phyloP scores from a whole-genome alignment of 2,329 filamentous ascomycete species.

The Myriosclerotinia curreyana region DNA sequence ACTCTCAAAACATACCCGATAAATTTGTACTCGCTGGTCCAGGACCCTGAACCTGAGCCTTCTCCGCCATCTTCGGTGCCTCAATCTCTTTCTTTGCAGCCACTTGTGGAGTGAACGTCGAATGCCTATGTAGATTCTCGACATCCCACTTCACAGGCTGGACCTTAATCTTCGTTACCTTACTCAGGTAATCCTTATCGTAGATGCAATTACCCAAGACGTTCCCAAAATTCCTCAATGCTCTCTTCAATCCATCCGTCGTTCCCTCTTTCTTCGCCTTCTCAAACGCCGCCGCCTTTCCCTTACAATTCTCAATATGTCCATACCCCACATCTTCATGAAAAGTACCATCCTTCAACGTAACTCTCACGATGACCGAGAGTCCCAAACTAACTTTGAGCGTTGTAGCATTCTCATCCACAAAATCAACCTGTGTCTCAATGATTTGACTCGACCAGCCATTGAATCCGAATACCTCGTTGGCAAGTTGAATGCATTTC shows the following conservation, averaged over 20 bases:
- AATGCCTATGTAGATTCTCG: conserved; percentile 75
- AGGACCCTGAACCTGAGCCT: conserved; percentile 24
- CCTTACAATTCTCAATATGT: conserved; percentile 92
- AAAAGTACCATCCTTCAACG: conserved; percentile 87
- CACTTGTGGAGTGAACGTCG: conserved; percentile 52
- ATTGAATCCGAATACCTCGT: conserved; percentile 95
- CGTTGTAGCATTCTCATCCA: conserved; percentile 78
- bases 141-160: conserved; percentile 74
- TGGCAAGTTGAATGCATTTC: conserved; percentile 92
- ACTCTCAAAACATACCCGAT: conserved; percentile 1
- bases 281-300: conserved; percentile 93
- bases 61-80: conserved; percentile 35
- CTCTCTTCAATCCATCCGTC: conserved; percentile 88
- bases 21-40: neutral
- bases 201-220: conserved; percentile 98
- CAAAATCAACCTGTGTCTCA: conserved; percentile 92
- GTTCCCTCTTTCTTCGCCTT: conserved; percentile 99
- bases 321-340: conserved; percentile 98
- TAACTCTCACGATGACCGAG: conserved; percentile 87
- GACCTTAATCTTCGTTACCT: conserved; percentile 86
- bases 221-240: conserved; percentile 89
- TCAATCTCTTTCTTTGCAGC: conserved; percentile 34
- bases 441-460: conserved; percentile 97
- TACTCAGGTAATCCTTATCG: conserved; percentile 88
- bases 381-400: conserved; percentile 80